These are phyloP conservation scores for Chaetomium globosum DNA, from an alignment of 2,329 filamentous ascomycete genomes.

Conservation along the genomic window DNA sequence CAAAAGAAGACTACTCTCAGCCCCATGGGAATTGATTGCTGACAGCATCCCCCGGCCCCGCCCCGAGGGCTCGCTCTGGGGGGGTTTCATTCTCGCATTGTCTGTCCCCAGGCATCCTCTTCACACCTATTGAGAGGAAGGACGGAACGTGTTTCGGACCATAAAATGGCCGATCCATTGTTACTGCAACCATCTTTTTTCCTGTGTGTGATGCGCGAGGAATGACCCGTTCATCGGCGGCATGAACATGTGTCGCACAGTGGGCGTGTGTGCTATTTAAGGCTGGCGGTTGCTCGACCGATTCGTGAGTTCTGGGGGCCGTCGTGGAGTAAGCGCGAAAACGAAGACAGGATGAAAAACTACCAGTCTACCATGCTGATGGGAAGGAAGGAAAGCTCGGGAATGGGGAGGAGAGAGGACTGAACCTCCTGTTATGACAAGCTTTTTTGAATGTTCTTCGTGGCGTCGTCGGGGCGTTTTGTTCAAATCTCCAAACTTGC, in stretches of 20 bases:
- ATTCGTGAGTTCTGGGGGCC: slow-evolving; percentile 3
- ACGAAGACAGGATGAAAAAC: not conserved
- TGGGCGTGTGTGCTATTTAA: slow-evolving; percentile 14
- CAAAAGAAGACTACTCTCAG: slow-evolving; percentile 24
- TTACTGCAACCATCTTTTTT: not conserved
- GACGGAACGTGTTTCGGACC: not conserved
- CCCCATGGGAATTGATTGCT: slow-evolving; percentile 21
- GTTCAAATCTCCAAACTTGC: not conserved
- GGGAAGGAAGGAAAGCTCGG: not conserved
- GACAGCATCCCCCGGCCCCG: slow-evolving; percentile 12
- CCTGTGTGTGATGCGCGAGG: not conserved
- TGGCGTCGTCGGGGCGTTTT: not conserved
- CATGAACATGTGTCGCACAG: slow-evolving; percentile 12
- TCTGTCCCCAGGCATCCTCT: slow-evolving; percentile 1
- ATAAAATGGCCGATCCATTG: slow-evolving; percentile 1
- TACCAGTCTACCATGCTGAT: not conserved
- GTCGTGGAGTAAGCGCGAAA: not conserved
- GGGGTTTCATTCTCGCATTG: not conserved
- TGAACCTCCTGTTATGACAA: not conserved
- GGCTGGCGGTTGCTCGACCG: not conserved
- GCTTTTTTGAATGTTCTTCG: not conserved
- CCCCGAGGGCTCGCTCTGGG: too few species aligned
- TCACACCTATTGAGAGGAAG: not conserved
- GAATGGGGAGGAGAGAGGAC: not conserved
- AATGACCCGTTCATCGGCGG: not conserved